Base-by-base conservation (phyloP, 768 basidiomycete species). In the Trametes cinnabarina region DNA sequence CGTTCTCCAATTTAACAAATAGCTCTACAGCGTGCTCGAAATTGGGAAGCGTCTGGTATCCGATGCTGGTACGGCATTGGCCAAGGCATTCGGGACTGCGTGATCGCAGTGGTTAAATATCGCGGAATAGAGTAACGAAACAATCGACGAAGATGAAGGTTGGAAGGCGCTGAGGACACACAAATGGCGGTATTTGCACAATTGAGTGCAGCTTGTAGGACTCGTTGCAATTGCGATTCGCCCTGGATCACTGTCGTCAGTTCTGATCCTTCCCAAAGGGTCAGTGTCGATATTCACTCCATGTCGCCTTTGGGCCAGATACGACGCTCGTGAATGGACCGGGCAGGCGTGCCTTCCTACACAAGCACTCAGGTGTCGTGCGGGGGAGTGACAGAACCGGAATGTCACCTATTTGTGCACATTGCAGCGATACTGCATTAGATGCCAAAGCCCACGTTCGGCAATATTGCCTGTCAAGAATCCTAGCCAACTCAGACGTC, bases 31-130 rank as follows among this genome's bases (percentile, higher is more conserved):
- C 39, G 77, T 72, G 25, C 66, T 78, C 32, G 51, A 70, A 17
- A 17, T 79, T 14, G 76, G 77, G 23, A 70, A 65, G 52, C 68
- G 72, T 49, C 67, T 78, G 8, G 73, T 78, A 25, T 55, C 69
- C 1, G 77, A 78, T 64, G 71, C 74, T n/a, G 71, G 63, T 3
- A 40, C 58, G n/a, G 69, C 72, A 28, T 55, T 77, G n/a, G 72
- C 65, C 11, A 63, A 70, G 46, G 72, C 67, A 0, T 73, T 78
- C 32, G 68, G 66, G 22, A 67, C 63, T 20, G 43, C 47, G 9
- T 63, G 37, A 32, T 6, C 20, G 10, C 11, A 58, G 9, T 30
- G 34, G 30, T 34, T 35, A n/a, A n/a, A n/a, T n/a, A n/a, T n/a
- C n/a, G n/a, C n/a, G n/a, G n/a, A n/a, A n/a, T n/a, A n/a, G n/a